A percentile compares a stretch with the other conserved stretches of the same genome.
Conservation (phyloP, 2,329 filamentous ascomycete genomes). For the Neonectria neomacrospora region DNA sequence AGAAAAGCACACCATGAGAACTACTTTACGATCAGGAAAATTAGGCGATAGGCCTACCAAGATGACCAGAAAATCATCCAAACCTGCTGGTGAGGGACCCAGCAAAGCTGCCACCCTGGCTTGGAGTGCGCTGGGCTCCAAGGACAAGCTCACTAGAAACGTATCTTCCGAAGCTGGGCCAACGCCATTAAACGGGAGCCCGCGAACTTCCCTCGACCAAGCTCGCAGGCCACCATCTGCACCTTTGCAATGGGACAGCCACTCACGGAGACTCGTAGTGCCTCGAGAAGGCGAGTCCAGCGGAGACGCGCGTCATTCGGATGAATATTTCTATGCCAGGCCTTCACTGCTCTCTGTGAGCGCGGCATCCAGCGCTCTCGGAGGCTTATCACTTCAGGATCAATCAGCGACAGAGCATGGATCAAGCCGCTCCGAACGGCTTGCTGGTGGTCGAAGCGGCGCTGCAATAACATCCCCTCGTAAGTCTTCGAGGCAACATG, state of each 20-base stretch:
- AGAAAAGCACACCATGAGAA: constrained; percentile 71
- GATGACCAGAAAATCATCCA: constrained; percentile 54
- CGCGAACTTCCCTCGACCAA: constrained; percentile 48
- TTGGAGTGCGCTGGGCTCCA: constrained; percentile 62
- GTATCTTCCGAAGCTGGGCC: constrained; percentile 40
- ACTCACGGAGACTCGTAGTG: constrained; percentile 62
- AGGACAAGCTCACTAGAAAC: constrained; percentile 49
- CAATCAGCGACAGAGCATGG: constrained; percentile 31
- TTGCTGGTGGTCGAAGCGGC: constrained; percentile 17
- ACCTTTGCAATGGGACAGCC: constrained; percentile 63
- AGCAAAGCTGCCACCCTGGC: constrained; percentile 73
- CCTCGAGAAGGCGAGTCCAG: constrained; percentile 50
- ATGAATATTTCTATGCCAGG: constrained; percentile 52
- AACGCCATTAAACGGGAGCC: constrained; percentile 30
- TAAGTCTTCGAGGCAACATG: constrained; percentile 32
- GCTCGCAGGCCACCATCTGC: constrained; percentile 47
- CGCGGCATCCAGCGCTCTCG: constrained; percentile 67
- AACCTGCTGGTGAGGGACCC: constrained; percentile 61
- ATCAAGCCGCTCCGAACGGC: constrained; percentile 33
- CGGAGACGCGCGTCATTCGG: constrained; percentile 51
- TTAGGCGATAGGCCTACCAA: constrained; percentile 56
- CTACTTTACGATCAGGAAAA: constrained; percentile 66
- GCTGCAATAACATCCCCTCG: constrained; percentile 29
- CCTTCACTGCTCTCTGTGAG: constrained; percentile 64
- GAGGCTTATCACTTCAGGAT: constrained; percentile 47